Evolutionary conservation across 2,329 filamentous ascomycete genomes (phyloP).

Genomic region (Ascocoryne sarcoides): DNA sequence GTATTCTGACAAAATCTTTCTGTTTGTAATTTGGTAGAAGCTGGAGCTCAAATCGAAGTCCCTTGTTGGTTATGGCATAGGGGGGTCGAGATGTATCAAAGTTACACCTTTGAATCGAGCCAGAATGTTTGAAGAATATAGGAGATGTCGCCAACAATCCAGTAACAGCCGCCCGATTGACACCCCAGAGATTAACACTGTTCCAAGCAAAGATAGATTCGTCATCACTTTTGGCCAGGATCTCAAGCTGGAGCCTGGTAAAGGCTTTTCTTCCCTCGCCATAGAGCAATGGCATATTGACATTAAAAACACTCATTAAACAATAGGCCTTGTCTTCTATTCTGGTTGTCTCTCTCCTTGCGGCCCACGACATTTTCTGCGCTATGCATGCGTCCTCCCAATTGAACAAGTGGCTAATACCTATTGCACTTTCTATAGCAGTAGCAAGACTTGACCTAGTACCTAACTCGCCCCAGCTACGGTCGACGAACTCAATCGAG

Average conservation of each 20-base stretch:
- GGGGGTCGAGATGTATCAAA: neutral
- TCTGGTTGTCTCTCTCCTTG: conserved; percentile 28
- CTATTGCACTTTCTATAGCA: neutral
- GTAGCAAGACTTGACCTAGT: conserved; percentile 3
- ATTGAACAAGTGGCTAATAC: neutral
- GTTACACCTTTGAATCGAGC: neutral
- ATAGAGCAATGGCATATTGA: conserved; percentile 37
- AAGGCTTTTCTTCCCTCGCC: conserved; percentile 29
- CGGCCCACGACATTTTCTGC: conserved; percentile 35
- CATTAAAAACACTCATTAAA: conserved; percentile 34
- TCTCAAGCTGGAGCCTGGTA: conserved; percentile 25
- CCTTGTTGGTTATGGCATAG: neutral
- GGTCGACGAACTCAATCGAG: conserved; percentile 3
- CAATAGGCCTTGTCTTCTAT: conserved; percentile 36
- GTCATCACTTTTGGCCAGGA: conserved; percentile 27
- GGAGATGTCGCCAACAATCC: conserved; percentile 10
- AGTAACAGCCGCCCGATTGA: neutral
- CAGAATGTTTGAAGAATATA: conserved; percentile 7
- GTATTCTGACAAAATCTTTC: no score
- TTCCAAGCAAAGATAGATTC: conserved; percentile 27
- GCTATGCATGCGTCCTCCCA: conserved; percentile 20
- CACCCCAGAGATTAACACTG: neutral
- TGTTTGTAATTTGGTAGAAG: neutral
- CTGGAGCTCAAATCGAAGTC: neutral
- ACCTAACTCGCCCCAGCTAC: conserved; percentile 1